Conservation (phyloP, 2,329 filamentous ascomycete species). For the Fusarium sp. region DNA sequence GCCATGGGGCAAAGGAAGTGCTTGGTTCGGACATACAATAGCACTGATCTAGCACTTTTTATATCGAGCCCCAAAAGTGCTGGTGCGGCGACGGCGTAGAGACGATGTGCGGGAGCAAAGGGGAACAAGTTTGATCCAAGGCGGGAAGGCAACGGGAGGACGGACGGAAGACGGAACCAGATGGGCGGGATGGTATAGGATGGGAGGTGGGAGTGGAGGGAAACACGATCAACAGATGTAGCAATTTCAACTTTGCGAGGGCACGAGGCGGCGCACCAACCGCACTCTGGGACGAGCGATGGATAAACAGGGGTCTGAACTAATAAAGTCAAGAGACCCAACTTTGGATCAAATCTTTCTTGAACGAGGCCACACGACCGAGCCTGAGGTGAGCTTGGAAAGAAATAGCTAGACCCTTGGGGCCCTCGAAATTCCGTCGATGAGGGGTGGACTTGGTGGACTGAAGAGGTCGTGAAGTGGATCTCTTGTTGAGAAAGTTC, state of each 20-base stretch:
- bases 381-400: conserved; percentile 2
- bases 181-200: conserved; percentile 31
- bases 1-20: conserved; percentile 2
- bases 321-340: conserved; percentile 15
- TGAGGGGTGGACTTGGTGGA: conserved; percentile 32
- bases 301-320: conserved; percentile 17
- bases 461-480: conserved; percentile 22
- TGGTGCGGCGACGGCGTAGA: conserved; percentile 39
- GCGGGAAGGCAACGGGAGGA: conserved; percentile 37
- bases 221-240: conserved; percentile 34
- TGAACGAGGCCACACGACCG: background rate
- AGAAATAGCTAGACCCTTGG: conserved; percentile 21
- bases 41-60: conserved; percentile 11
- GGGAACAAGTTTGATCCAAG: conserved; percentile 36
- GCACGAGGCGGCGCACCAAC: conserved; percentile 36
- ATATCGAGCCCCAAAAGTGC: conserved; percentile 20
- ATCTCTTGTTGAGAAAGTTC: conserved; percentile 21
- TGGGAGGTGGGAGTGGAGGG: conserved; percentile 33
- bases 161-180: conserved; percentile 40
- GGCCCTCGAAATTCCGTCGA: conserved; percentile 20
- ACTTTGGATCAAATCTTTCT: conserved; percentile 2
- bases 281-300: conserved; percentile 32
- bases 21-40: conserved; percentile 12
- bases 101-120: conserved; percentile 40
- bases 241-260: conserved; percentile 36